Conservation (phyloP, 1,284 basidiomycete genomes). For the Cryptococcus sp. region DNA sequence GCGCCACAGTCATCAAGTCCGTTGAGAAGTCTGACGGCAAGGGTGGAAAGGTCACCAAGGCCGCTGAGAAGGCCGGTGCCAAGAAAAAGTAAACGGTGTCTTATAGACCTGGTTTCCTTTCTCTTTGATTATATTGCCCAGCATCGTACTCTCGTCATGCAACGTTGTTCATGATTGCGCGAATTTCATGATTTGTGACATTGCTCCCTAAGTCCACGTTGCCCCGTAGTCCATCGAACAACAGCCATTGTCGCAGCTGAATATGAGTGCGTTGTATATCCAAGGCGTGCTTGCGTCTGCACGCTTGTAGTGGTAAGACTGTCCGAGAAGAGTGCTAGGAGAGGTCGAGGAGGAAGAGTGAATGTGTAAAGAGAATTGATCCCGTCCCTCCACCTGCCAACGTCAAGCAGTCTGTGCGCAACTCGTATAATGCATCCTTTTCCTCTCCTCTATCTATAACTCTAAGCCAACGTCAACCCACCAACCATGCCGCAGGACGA, state of each 20-base stretch:
- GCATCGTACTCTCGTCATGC: slow-evolving; percentile 12
- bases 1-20: slow-evolving; percentile 21
- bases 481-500: slow-evolving; percentile 2
- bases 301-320: too few species aligned
- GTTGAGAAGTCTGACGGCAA: slow-evolving; percentile 57
- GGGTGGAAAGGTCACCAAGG: slow-evolving; percentile 75
- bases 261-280: too few species aligned
- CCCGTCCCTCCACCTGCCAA: too few species aligned
- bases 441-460: neutral
- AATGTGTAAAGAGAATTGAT: too few species aligned
- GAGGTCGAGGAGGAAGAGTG: too few species aligned
- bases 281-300: too few species aligned
- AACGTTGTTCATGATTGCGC: slow-evolving; percentile 7
- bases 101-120: slow-evolving; percentile 6
- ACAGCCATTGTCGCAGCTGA: too few species aligned
- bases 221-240: too few species aligned
- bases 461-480: neutral
- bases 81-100: slow-evolving; percentile 83
- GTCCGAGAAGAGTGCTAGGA: too few species aligned
- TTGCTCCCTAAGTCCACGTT: too few species aligned
- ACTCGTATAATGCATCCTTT: neutral
- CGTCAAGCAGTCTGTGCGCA: too few species aligned
- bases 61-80: slow-evolving; percentile 76
- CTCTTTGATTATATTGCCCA: slow-evolving; percentile 6
- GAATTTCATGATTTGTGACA: too few species aligned